These are phyloP conservation scores for Aspergillus sp. DNA, from an alignment of 2,329 filamentous ascomycete genomes.

Conservation along the genomic window DNA sequence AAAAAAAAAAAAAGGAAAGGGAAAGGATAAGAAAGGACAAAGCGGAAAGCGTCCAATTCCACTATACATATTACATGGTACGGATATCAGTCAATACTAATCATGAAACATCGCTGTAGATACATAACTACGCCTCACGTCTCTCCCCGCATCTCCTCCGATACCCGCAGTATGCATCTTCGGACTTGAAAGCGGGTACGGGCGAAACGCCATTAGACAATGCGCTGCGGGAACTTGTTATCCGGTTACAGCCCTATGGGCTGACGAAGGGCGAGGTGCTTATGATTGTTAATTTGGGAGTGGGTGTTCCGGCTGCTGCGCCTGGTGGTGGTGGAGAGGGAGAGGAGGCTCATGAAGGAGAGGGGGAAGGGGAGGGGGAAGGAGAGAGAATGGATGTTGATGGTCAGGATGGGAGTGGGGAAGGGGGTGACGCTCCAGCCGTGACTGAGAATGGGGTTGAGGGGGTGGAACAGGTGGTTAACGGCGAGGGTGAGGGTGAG, in stretches of 20 bases:
- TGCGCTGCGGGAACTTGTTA: constrained; percentile 39
- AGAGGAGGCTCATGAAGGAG: neutral
- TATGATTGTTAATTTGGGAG: constrained; percentile 47
- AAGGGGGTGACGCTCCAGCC: constrained; percentile 9
- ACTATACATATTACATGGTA: neutral
- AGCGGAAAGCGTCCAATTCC: too few relatives aligned
- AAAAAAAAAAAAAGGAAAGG: too few relatives aligned
- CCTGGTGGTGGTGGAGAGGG: constrained; percentile 17
- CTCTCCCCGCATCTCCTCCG: constrained; percentile 41
- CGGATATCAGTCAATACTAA: neutral
- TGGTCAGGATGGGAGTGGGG: constrained; percentile 18
- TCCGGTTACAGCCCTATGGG: constrained; percentile 38
- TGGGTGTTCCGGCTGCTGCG: constrained; percentile 27
- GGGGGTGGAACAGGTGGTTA: constrained; percentile 20
- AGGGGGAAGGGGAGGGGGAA: constrained; percentile 3
- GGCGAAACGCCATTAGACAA: constrained; percentile 33
- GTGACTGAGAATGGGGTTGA: constrained; percentile 5
- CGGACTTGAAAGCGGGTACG: constrained; percentile 8
- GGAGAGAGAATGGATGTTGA: constrained; percentile 36
- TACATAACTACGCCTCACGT: constrained; percentile 43
- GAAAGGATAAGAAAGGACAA: too few relatives aligned
- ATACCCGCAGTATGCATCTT: constrained; percentile 34
- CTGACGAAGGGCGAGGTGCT: constrained; percentile 49
- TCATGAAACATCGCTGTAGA: constrained; percentile 23
- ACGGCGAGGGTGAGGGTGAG: constrained; percentile 16